A percentile compares a stretch with the other conserved stretches of the same genome.
phyloP scores from a whole-genome alignment of 2,329 filamentous ascomycete species.

The Calonectria multiphialidica region DNA sequence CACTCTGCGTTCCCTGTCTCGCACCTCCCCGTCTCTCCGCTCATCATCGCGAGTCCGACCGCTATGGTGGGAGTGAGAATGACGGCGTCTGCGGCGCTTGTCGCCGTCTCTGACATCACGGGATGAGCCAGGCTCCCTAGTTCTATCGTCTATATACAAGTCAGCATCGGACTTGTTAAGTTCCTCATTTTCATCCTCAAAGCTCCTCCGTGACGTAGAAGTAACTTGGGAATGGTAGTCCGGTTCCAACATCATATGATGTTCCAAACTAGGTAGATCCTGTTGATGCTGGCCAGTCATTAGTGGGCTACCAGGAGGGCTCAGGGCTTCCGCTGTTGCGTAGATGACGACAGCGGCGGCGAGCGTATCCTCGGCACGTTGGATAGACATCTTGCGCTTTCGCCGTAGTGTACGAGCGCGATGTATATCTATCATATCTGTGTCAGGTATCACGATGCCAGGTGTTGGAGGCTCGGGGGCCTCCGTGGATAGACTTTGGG shows the following conservation, averaged over 20 bases:
- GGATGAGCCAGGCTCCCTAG: conserved; percentile 51
- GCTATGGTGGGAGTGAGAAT: conserved; percentile 51
- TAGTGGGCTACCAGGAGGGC: conserved; percentile 52
- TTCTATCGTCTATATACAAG: conserved; percentile 66
- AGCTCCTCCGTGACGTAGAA: conserved; percentile 47
- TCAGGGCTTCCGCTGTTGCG: conserved; percentile 62
- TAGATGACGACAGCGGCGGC: conserved; percentile 67
- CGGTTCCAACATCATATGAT: conserved; percentile 41
- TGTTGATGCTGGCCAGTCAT: conserved; percentile 39
- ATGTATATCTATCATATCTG: conserved; percentile 52
- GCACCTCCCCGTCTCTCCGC: conserved; percentile 31
- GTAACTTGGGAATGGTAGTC: conserved; percentile 49
- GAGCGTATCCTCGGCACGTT: conserved; percentile 63
- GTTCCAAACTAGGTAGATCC: conserved; percentile 42
- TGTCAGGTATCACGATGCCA: conserved; percentile 59
- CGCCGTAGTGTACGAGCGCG: conserved; percentile 59
- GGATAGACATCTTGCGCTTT: conserved; percentile 58
- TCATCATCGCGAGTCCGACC: conserved; percentile 48
- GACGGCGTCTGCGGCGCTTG: conserved; percentile 56
- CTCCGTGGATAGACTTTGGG: conserved; percentile 12
- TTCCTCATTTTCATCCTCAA: conserved; percentile 53
- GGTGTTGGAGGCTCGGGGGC: conserved; percentile 56
- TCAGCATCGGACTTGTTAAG: conserved; percentile 65
- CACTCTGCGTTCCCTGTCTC: conserved; percentile 35
- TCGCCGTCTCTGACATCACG: conserved; percentile 54